These are phyloP conservation scores for Bisporella sp. DNA, from an alignment of 2,329 filamentous ascomycete genomes.

Conservation along the genomic window DNA sequence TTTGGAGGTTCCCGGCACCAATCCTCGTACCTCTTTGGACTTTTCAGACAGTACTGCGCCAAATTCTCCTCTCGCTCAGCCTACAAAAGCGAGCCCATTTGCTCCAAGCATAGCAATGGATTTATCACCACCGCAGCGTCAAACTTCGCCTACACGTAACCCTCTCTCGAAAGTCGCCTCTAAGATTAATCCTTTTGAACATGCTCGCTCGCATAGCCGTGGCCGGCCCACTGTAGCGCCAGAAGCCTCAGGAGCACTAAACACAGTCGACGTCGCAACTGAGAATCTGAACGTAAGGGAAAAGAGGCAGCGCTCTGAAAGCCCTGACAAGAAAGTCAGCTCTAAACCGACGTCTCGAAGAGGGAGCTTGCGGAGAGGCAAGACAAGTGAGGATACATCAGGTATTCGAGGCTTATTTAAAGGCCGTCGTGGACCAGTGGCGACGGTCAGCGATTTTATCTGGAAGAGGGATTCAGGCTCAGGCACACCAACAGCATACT, in stretches of 20 bases:
- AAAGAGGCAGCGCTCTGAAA: slow-evolving; percentile 25
- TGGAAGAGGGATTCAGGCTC: slow-evolving; percentile 44
- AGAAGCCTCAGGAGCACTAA: neutral
- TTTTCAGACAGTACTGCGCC: slow-evolving; percentile 36
- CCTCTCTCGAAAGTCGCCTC: slow-evolving; percentile 37
- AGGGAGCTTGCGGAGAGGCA: slow-evolving; percentile 40
- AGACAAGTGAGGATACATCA: slow-evolving; percentile 37
- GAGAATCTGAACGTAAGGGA: slow-evolving; percentile 14
- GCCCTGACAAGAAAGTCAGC: slow-evolving; percentile 37
- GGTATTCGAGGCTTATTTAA: slow-evolving; percentile 72
- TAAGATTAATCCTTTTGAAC: slow-evolving; percentile 30
- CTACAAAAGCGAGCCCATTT: slow-evolving; percentile 26
- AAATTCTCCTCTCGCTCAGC: slow-evolving; percentile 22
- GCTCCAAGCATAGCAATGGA: slow-evolving; percentile 56
- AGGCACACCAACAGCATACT: slow-evolving; percentile 34
- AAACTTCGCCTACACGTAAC: slow-evolving; percentile 56
- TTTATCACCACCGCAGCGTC: slow-evolving; percentile 51
- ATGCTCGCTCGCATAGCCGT: slow-evolving; percentile 41
- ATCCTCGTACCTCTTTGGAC: slow-evolving; percentile 33
- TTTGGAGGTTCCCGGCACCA: slow-evolving; percentile 39
- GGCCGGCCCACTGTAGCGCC: slow-evolving; percentile 26
- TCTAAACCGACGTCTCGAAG: slow-evolving; percentile 39
- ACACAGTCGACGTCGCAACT: slow-evolving; percentile 19
- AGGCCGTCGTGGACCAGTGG: slow-evolving; percentile 58
- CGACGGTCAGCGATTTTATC: slow-evolving; percentile 53